Conservation (phyloP, 305 asterid genomes). For the Galium porrigens region DNA sequence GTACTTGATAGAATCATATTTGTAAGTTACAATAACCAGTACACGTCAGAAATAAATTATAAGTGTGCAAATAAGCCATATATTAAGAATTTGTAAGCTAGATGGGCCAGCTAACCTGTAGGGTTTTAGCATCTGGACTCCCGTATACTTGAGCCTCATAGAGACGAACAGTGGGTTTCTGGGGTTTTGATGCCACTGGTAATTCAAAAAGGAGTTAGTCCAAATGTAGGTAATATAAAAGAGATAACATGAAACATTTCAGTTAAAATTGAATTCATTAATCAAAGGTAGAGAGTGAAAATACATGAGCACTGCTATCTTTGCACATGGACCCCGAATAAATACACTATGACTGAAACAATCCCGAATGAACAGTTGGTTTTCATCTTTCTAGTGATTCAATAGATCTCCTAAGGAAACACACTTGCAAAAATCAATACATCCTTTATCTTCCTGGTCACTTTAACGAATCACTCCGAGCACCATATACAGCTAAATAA, state of each 20-base stretch:
- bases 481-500: neutral
- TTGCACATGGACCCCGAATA: neutral
- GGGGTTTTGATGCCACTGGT: conserved; percentile 41
- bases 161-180: conserved; percentile 34
- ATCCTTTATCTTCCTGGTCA: neutral
- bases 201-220: conserved; percentile 4
- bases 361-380: neutral
- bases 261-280: neutral
- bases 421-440: neutral
- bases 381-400: neutral
- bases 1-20: neutral
- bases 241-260: conserved; percentile 3
- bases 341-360: neutral
- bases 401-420: neutral
- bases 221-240: neutral
- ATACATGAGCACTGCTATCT: neutral
- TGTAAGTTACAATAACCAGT: neutral
- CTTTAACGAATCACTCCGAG: neutral
- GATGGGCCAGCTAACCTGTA: conserved; percentile 43
- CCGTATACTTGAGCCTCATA: conserved; percentile 46
- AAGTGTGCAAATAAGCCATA: neutral
- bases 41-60: neutral
- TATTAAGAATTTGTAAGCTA: conserved; percentile 1
- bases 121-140: conserved; percentile 39
- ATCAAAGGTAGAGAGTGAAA: neutral